Evolutionary conservation across 306 rosid genomes (phyloP).

Genomic region (Fagus crenata): DNA sequence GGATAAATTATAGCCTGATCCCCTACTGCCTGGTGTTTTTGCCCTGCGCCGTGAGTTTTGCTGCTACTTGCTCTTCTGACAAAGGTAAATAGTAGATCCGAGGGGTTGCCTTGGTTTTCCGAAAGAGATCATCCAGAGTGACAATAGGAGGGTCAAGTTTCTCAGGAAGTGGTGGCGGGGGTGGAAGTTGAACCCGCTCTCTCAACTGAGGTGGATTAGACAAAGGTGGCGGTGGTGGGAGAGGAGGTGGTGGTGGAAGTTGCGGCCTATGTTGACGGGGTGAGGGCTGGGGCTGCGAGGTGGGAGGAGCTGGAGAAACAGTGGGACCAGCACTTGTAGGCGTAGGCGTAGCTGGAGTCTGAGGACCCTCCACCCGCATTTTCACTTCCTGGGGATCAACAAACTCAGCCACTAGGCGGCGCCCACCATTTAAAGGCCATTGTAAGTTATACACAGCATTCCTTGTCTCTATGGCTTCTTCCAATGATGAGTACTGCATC

Average conservation of each 20-base stretch:
- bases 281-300: conserved; percentile 39
- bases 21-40: conserved; percentile 46
- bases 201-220: conserved; percentile 57
- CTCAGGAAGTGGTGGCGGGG: conserved; percentile 71
- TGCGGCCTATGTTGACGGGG: conserved; percentile 41
- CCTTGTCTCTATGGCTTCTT: conserved; percentile 85
- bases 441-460: conserved; percentile 88
- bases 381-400: conserved; percentile 90
- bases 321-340: conserved; percentile 46
- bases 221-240: conserved; percentile 57
- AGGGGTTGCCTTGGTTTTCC: conserved; percentile 87
- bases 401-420: conserved; percentile 75
- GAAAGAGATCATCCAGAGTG: conserved; percentile 89
- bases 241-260: conserved; percentile 38
- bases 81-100: conserved; percentile 91
- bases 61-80: conserved; percentile 78
- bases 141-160: conserved; percentile 77
- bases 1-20: conserved; percentile 26
- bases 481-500: conserved; percentile 73
- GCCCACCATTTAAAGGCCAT: conserved; percentile 98
- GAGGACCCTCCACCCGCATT: conserved; percentile 60
- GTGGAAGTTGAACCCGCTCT: conserved; percentile 75
- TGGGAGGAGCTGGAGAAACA: conserved; percentile 45
- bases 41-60: conserved; percentile 62
- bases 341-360: conserved; percentile 54